Base-by-base conservation (phyloP, 352 stramenopile genomes). In the Phytophthora pistaciae region DNA sequence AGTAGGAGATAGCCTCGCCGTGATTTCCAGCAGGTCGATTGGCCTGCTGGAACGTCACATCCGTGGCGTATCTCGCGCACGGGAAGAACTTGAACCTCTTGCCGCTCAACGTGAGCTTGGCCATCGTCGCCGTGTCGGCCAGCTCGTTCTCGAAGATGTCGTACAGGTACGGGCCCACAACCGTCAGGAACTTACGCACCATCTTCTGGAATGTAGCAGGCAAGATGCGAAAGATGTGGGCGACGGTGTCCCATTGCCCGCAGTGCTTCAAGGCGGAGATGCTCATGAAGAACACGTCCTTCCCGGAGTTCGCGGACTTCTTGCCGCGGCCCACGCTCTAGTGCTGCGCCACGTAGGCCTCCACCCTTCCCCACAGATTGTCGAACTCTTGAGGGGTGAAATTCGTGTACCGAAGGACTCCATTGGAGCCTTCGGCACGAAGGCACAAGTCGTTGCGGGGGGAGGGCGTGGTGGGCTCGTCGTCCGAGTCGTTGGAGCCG, bases 21-120 rank as follows among this genome's bases (percentile, higher is more conserved):
- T 18, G 23, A 20, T 53, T 27, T 5, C 21, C 55, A 5, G 2
- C 18, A n/a, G 42, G 29, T 3, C 16, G 13, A 54, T 69, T 58
- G 16, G 25, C 21, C n/a, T 57, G 54, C 3, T 64, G 55, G 53
- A 70, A 64, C 18, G 55, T 60, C 25, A 64, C 54, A 31, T 59
- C 29, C 6, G 53, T 69, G 4, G 42, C 10, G 54, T 59, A 54
- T 14, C 54, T 31, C n/a, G 46, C 23, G 27, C 53, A 52, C 8
- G 18, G 18, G 40, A 48, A 62, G 52, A 58, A 46, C 8, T 18
- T 18, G 20, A 53, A 11, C 5, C 23, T 53, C 8, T 23, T 36
- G 20, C 44, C n/a, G 20, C 21, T 50, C 3, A 33, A n/a, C 3
- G n/a, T 5, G 23, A 53, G 38, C 33, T 62, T 48, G 3, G 3